These are phyloP conservation scores for Vitis hybrid DNA, from an alignment of 177 flowering plant genomes.

Conservation along the genomic window DNA sequence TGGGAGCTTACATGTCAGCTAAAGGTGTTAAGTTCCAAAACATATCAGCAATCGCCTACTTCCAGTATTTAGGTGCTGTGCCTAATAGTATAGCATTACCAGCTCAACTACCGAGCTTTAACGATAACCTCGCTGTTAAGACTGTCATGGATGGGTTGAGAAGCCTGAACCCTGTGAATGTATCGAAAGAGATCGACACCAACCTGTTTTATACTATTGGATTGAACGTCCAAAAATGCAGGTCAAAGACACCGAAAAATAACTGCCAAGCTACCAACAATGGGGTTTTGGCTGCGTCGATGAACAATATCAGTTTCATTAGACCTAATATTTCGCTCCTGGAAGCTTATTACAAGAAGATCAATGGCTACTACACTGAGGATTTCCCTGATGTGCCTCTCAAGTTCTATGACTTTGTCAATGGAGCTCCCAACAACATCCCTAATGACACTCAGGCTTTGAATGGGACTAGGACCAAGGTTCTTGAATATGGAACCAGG, in stretches of 20 bases:
- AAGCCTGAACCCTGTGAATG: slow-evolving; percentile 41
- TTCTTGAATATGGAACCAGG: slow-evolving; percentile 53
- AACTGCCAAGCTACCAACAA: slow-evolving; percentile 45
- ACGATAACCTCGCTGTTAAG: slow-evolving; percentile 46
- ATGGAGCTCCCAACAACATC: slow-evolving; percentile 61
- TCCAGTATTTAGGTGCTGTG: slow-evolving; percentile 48
- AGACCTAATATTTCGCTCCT: slow-evolving; percentile 48
- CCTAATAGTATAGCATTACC: slow-evolving; percentile 25
- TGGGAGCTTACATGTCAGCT: slow-evolving; percentile 54
- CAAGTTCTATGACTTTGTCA: slow-evolving; percentile 57
- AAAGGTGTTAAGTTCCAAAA: slow-evolving; percentile 36
- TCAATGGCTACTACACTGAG: slow-evolving; percentile 45
- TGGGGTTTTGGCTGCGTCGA: slow-evolving; percentile 56
- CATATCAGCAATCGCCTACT: slow-evolving; percentile 44
- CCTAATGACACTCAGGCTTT: slow-evolving; percentile 50
- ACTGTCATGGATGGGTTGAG: slow-evolving; percentile 55
- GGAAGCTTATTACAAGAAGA: slow-evolving; percentile 52
- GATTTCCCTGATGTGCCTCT: slow-evolving; percentile 66
- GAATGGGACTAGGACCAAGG: slow-evolving; percentile 56
- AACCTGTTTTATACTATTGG: slow-evolving; percentile 62
- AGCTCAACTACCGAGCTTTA: slow-evolving; percentile 45
- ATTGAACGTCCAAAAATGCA: slow-evolving; percentile 49
- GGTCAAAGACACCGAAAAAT: slow-evolving; percentile 35
- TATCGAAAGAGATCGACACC: slow-evolving; percentile 50
- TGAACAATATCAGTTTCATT: slow-evolving; percentile 60